These are phyloP conservation scores for rapeseed (Brassica napus) DNA, from an alignment of 345 rosid genomes.

Conservation along the genomic window Da-Ae NC_063449.1:47397001-47397500, in stretches of 20 bases:
- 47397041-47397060: conserved; percentile 8
- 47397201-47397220: conserved; percentile 1
- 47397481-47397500: no score
- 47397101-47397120: not conserved
- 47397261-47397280: no score
- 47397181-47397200: conserved; percentile 17
- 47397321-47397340: no score
- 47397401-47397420: no score
- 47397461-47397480: no score
- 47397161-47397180: not conserved
- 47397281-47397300: no score
- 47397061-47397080: conserved; percentile 7
- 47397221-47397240: conserved; percentile 13
- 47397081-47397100: conserved; percentile 20
- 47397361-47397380: no score
- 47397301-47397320: no score
- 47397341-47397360: no score
- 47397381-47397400: no score
- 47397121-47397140: conserved; percentile 25
- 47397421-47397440: no score
- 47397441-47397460: no score
- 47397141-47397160: not conserved
- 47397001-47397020: conserved; percentile 8
- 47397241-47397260: not conserved
- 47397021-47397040: conserved; percentile 25